Conservation (phyloP, 73 alveolate genomes). For the Breviolum minutum region DNA sequence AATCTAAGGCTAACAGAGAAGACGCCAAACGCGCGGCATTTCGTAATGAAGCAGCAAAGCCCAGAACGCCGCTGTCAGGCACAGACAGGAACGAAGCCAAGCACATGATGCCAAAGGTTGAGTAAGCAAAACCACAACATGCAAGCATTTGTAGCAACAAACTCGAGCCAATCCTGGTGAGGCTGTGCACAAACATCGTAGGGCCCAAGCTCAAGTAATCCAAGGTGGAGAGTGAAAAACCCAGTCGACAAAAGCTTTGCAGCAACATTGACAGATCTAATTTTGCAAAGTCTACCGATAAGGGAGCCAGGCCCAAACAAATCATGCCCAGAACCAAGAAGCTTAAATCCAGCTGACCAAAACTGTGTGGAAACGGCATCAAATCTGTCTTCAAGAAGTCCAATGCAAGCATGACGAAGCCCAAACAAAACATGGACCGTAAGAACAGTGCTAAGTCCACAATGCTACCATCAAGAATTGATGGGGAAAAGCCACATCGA, state of each 20-base stretch:
- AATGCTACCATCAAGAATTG: neutral
- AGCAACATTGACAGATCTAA: neutral
- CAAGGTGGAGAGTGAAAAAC: neutral
- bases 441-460: neutral
- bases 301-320: neutral
- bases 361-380: neutral
- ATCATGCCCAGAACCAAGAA: conserved; percentile 22
- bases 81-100: neutral
- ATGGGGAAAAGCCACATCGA: neutral
- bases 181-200: neutral
- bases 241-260: conserved; percentile 8
- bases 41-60: neutral
- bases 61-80: neutral
- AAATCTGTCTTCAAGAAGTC: conserved; percentile 22
- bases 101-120: neutral
- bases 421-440: neutral
- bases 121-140: neutral
- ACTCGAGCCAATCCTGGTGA: neutral
- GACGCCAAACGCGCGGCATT: neutral
- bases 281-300: neutral
- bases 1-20: neutral
- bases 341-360: neutral
- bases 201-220: conserved; percentile 1
- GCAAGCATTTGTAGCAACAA: conserved; percentile 33
- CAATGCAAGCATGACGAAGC: neutral